Evolutionary conservation across 805 yeast genomes (phyloP).

Genomic region (Ogataea paraovalis): DNA sequence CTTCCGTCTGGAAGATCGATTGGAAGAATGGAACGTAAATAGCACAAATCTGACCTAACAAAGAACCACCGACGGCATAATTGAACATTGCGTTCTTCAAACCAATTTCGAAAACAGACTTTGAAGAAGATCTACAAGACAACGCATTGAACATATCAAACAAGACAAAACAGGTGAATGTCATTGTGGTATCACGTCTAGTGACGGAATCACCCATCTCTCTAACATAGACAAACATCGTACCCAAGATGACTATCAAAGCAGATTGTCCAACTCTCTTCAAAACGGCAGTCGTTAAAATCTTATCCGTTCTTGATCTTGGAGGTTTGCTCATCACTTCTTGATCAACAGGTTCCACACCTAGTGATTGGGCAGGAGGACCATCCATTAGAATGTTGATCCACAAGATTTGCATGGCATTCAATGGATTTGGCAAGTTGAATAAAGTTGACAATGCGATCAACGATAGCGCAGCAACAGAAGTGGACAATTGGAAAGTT

Average conservation of each 20-base stretch:
- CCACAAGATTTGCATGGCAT: conserved; percentile 98
- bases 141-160: conserved; percentile 97
- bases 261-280: conserved; percentile 77
- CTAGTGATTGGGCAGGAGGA: conserved; percentile 96
- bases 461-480: conserved; percentile 89
- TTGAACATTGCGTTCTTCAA: conserved; percentile 86
- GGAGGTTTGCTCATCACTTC: conserved; percentile 98
- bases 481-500: conserved; percentile 93
- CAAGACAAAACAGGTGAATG: conserved; percentile 93
- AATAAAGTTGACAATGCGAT: conserved; percentile 85
- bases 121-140: conserved; percentile 83
- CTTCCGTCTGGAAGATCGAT: conserved; percentile 90
- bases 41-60: conserved; percentile 89
- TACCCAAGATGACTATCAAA: conserved; percentile 71
- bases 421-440: conserved; percentile 87
- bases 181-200: conserved; percentile 97
- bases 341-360: conserved; percentile 96
- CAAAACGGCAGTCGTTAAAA: conserved; percentile 66
- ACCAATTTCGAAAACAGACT: conserved; percentile 81
- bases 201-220: conserved; percentile 89
- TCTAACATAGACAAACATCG: conserved; percentile 76
- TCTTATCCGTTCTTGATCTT: conserved; percentile 79
- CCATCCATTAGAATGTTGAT: conserved; percentile 98
- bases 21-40: conserved; percentile 93
- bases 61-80: conserved; percentile 82